Evolutionary conservation across 169 alveolate genomes (phyloP).

Genomic region (Theileria equi): DNA sequence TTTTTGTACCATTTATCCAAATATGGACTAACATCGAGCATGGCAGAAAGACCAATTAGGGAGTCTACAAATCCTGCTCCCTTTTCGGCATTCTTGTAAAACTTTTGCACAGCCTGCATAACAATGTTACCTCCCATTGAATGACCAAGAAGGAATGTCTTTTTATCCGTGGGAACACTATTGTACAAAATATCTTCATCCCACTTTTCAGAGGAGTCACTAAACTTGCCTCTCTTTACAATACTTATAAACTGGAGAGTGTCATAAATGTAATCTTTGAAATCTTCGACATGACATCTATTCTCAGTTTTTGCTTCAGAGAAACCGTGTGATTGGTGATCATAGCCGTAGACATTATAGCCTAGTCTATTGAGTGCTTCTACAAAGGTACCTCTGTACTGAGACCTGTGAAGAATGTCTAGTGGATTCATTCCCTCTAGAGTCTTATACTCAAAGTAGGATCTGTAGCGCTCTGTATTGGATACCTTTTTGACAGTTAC

Average conservation of each 20-base stretch:
- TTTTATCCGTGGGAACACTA: constrained; percentile 23
- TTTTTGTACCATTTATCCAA: too few species aligned
- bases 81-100: not conserved
- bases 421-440: not conserved
- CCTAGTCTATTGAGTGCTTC: constrained; percentile 61
- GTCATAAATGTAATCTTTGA: constrained; percentile 61
- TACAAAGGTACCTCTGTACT: constrained; percentile 59
- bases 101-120: constrained; percentile 36
- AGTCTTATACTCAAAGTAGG: constrained; percentile 9
- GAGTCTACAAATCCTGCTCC: constrained; percentile 48
- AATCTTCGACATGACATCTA: constrained; percentile 17
- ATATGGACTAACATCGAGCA: too few species aligned
- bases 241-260: constrained; percentile 60
- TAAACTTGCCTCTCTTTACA: constrained; percentile 30
- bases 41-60: constrained; percentile 63
- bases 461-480: not conserved
- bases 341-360: constrained; percentile 65
- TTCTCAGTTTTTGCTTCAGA: constrained; percentile 55
- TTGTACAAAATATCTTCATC: constrained; percentile 9
- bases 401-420: constrained; percentile 7
- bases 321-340: constrained; percentile 67
- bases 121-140: constrained; percentile 73
- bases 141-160: constrained; percentile 54
- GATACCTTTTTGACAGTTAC: too few species aligned
- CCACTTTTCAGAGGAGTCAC: constrained; percentile 11